Base-by-base conservation (phyloP, 208 protist species). In the Acanthamoeba royreba region DNA sequence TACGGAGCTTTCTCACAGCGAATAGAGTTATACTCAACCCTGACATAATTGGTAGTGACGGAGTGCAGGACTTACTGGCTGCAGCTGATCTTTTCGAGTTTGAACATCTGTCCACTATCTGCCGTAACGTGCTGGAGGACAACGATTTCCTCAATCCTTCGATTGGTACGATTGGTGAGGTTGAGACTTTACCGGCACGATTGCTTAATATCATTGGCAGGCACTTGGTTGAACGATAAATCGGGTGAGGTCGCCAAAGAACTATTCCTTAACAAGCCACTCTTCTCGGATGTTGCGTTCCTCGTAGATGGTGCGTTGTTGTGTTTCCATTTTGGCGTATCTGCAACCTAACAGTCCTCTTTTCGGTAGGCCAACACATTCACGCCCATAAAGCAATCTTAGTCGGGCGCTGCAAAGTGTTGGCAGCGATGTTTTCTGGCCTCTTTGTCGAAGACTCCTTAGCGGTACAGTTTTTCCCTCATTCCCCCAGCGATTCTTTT, bases 151-250 rank as follows among this genome's bases (percentile, higher is more conserved):
- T 94, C 85, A 94, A 94, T 31, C 93, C 93, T 2, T 83, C 53
- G 55, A 94, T 94, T 17, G 92, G 91, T 93, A 40, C 63, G 9
- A 43, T n/a, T n/a, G n/a, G n/a, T n/a, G n/a, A n/a, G n/a, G n/a
- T n/a, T n/a, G n/a, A n/a, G n/a, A n/a, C n/a, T n/a, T n/a, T n/a
- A n/a, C n/a, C n/a, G n/a, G n/a, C n/a, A n/a, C n/a, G n/a, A n/a
- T n/a, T n/a, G n/a, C n/a, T n/a, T n/a, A n/a, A n/a, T n/a, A n/a
- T n/a, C n/a, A n/a, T n/a, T n/a, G n/a, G n/a, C 53, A 93, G 92
- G 93, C 46, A 94, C 93, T 7, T 94, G 86, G 79, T 33, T 94
- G 33, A 94, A 94, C 53, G 93, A 94, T 42, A 35, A 93, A 52
- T 31, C 85, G 43, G 93, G 53, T n/a, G 13, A 52, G 40, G 40